Conservation (phyloP, 768 basidiomycete species). For the Naganishia kalamii region DNA sequence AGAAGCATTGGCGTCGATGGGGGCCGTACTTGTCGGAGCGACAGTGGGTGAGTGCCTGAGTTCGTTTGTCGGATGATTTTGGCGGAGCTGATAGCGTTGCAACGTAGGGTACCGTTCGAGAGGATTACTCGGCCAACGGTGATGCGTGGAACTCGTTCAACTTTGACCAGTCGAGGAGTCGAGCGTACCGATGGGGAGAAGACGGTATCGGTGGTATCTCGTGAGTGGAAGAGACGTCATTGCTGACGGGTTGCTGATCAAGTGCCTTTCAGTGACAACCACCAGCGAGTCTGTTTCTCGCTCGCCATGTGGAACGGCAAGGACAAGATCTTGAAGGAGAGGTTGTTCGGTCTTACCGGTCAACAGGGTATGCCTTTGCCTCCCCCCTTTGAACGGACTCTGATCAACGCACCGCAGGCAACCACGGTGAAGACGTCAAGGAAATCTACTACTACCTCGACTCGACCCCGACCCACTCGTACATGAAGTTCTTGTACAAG, state of each 20-base stretch:
- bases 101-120: slow-evolving; percentile 84
- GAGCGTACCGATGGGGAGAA: slow-evolving; percentile 98
- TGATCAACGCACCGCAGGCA: slow-evolving; percentile 53
- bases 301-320: slow-evolving; percentile 90
- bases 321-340: slow-evolving; percentile 92
- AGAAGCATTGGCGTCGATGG: slow-evolving; percentile 96
- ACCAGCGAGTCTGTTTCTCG: slow-evolving; percentile 83
- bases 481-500: slow-evolving; percentile 99
- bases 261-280: slow-evolving; percentile 60
- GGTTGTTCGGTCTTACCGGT: slow-evolving; percentile 90
- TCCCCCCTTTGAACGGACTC: not conserved
- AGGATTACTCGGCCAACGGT: slow-evolving; percentile 94
- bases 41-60: slow-evolving; percentile 71
- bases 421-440: slow-evolving; percentile 99
- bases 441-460: slow-evolving; percentile 98
- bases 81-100: slow-evolving; percentile 11
- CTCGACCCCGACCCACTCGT: slow-evolving; percentile 96
- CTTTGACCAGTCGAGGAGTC: slow-evolving; percentile 47
- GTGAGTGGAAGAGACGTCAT: slow-evolving; percentile 28
- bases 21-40: slow-evolving; percentile 95
- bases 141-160: slow-evolving; percentile 58
- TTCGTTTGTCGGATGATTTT: not conserved
- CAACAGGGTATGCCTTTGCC: slow-evolving; percentile 55
- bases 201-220: slow-evolving; percentile 96
- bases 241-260: not conserved